Conservation (phyloP, 345 rosid genomes). For the Lepidium sativum region DNA sequence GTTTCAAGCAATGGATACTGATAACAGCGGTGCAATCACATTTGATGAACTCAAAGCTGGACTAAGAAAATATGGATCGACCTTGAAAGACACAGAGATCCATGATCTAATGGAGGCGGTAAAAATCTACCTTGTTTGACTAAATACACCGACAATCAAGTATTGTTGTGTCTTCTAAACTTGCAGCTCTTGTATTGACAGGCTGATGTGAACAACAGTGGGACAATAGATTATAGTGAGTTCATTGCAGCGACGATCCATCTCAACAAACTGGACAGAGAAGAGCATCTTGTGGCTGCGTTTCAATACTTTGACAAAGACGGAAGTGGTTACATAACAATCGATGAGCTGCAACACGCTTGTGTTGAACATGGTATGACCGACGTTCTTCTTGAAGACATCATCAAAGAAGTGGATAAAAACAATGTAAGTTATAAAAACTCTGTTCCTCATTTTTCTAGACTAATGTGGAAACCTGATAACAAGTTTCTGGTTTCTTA, state of each 20-base stretch:
- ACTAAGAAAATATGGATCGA: slow-evolving; percentile 80
- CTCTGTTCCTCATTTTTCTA: background rate
- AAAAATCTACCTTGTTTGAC: slow-evolving; percentile 8
- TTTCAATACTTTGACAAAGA: slow-evolving; percentile 95
- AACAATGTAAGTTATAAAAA: slow-evolving; percentile 57
- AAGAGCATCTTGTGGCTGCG: slow-evolving; percentile 97
- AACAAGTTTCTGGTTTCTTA: background rate
- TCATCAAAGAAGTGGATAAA: slow-evolving; percentile 94
- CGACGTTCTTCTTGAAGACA: slow-evolving; percentile 83
- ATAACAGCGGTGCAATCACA: slow-evolving; percentile 94
- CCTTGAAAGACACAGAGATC: slow-evolving; percentile 87
- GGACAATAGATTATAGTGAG: slow-evolving; percentile 94
- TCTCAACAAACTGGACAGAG: slow-evolving; percentile 89
- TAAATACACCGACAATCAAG: background rate
- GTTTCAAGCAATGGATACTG: slow-evolving; percentile 93
- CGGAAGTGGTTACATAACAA: slow-evolving; percentile 88
- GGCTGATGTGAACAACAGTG: slow-evolving; percentile 99
- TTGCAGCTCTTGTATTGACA: slow-evolving; percentile 18
- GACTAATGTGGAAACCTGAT: background rate
- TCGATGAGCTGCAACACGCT: slow-evolving; percentile 97
- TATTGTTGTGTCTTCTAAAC: background rate
- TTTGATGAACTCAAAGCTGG: slow-evolving; percentile 99
- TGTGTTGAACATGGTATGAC: slow-evolving; percentile 90
- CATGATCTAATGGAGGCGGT: slow-evolving; percentile 98
- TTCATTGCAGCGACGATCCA: slow-evolving; percentile 98